A percentile compares a stretch with the other conserved stretches of the same genome.
These are phyloP conservation scores for Penicillium atrosanguineum DNA, from an alignment of 495 filamentous ascomycete genomes.

Conservation along the genomic window DNA sequence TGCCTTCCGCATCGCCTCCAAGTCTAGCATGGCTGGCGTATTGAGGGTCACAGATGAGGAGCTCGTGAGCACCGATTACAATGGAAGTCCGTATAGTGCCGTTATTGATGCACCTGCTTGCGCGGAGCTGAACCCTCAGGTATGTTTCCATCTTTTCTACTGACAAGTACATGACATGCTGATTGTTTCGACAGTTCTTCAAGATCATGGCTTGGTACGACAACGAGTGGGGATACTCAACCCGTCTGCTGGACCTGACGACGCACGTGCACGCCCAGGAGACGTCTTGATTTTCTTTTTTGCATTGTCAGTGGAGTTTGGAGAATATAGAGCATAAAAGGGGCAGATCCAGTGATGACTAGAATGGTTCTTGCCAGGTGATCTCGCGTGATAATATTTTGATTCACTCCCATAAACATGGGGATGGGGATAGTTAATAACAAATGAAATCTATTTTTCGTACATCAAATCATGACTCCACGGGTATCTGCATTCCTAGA, in stretches of 20 bases:
- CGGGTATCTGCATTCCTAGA: constrained; percentile 24
- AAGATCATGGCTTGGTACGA: constrained; percentile 42
- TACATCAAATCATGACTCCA: constrained; percentile 21
- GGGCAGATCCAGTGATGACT: neutral
- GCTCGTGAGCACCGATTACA: constrained; percentile 35
- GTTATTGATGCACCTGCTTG: constrained; percentile 33
- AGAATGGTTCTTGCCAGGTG: neutral
- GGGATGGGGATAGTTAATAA: neutral
- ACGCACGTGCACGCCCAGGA: constrained; percentile 22
- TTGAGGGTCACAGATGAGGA: constrained; percentile 31
- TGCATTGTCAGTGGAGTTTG: neutral
- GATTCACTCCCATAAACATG: neutral
- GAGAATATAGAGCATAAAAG: neutral
- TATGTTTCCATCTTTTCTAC: constrained; percentile 1
- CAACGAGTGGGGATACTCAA: constrained; percentile 40
- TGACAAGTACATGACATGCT: neutral
- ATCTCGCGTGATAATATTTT: neutral
- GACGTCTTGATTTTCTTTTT: constrained; percentile 6
- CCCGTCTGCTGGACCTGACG: constrained; percentile 33
- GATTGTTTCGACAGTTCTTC: constrained; percentile 24
- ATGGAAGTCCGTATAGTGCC: constrained; percentile 30
- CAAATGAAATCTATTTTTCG: constrained; percentile 23
- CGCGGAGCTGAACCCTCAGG: constrained; percentile 31
- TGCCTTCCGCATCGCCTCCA: constrained; percentile 30
- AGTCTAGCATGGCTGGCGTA: constrained; percentile 28